Base-by-base conservation (phyloP, 768 basidiomycete species). In the Rhodotorula sphaerocarpa region DNA sequence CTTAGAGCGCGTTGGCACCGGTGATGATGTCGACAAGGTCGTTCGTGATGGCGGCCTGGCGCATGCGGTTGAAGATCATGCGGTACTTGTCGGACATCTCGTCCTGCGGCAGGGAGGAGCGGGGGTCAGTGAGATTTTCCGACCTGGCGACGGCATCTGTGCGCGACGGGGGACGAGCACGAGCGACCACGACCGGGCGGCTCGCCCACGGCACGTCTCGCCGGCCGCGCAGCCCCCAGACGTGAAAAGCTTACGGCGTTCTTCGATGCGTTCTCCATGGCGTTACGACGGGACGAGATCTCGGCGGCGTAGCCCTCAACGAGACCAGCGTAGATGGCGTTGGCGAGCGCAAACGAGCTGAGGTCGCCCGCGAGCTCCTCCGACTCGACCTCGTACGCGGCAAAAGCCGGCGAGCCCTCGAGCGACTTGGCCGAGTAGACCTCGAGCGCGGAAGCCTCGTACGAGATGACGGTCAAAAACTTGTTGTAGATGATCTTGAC, bases 231-330 rank as follows among this genome's bases (percentile, higher is more conserved):
- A n/a, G 16, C 1, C 43, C 3, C 11, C 10, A 27, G 5, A 10
- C 9, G 23, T 10, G 4, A 12, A 16, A 21, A 25, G 31, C 44
- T 7, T 28, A 61, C 79, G 61, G 95, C 95, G 77, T 99, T 97
- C 84, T 99, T 99, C 70, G 92, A 90, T 51, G 93, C 93, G 74
- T 90, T 97, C 83, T 97, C 95, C 95, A 99, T 99, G 73, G 95
- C 95, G 71, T 93, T 96, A 71, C 93, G 86, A 76, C 93, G 85
- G 55, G 68, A 68, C 60, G 73, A 75, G 63, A 77, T 66, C 55
- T 88, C 93, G 72, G 92, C 90, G 54, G 93, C 93, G 76, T 96
- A 91, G 58, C 84, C 87, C 77, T 99, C 93, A 30, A 88, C 86
- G 48, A 99, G 86, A 54, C 90, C 85, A 69, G 91, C 86, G 76